Evolutionary conservation across 2,329 filamentous ascomycete genomes (phyloP).

Genomic region (Microsporum audouinii): DNA sequence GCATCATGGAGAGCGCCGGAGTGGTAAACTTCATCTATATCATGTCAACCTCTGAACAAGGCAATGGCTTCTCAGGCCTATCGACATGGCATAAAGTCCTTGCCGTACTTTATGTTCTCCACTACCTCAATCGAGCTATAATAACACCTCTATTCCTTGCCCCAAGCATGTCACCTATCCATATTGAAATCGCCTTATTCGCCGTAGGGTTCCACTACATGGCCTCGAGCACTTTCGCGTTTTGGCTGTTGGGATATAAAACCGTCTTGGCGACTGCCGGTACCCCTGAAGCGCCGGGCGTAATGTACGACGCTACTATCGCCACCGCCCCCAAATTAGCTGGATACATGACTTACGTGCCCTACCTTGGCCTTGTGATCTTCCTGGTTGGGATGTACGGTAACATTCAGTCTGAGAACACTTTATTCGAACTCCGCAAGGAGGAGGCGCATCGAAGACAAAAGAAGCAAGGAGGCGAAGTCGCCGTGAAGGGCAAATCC

Average conservation of each 20-base stretch:
- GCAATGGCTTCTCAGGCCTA: conserved; percentile 24
- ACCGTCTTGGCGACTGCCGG: conserved; percentile 24
- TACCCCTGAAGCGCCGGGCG: conserved; percentile 9
- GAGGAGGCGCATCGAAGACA: conserved; percentile 43
- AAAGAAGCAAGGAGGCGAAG: conserved; percentile 41
- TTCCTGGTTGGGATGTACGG: conserved; percentile 65
- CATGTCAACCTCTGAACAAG: conserved; percentile 54
- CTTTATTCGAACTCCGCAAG: conserved; percentile 74
- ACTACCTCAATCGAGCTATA: conserved; percentile 85
- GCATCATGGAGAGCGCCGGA: conserved; percentile 74
- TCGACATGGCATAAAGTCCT: conserved; percentile 28
- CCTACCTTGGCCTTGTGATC: conserved; percentile 55
- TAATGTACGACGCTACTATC: conserved; percentile 38
- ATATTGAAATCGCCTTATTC: conserved; percentile 52
- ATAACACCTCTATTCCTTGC: conserved; percentile 67
- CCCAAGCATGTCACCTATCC: conserved; percentile 86
- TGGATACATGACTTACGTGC: conserved; percentile 27
- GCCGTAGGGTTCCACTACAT: conserved; percentile 64
- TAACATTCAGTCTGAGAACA: conserved; percentile 85
- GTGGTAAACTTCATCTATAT: conserved; percentile 69
- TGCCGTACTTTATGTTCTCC: conserved; percentile 49
- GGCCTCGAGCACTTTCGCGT: conserved; percentile 67
- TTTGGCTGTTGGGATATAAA: conserved; percentile 74
- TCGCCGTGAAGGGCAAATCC: conserved; percentile 14
- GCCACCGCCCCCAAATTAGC: conserved; percentile 37